phyloP scores from a whole-genome alignment of 1,139 yeast genomes.

The Casaregolazyma lundiana region DNA sequence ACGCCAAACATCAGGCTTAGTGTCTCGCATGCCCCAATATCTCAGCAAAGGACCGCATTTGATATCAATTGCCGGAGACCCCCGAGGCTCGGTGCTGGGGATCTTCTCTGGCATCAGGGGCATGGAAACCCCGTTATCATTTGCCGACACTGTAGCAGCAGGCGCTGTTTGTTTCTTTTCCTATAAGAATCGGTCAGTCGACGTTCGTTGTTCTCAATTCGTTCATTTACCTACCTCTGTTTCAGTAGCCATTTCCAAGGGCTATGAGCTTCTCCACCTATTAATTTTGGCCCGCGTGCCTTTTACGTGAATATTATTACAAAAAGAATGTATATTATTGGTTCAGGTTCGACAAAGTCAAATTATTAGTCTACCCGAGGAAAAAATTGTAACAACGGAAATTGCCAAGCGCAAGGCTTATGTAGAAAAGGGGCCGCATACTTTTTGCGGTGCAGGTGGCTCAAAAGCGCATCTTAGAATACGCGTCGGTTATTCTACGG shows the following conservation, averaged over 20 bases:
- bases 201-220: neutral
- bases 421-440: neutral
- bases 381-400: neutral
- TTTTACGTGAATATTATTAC: too few relatives aligned
- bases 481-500: neutral
- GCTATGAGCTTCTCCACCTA: too few relatives aligned
- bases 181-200: too few relatives aligned
- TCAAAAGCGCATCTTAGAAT: neutral
- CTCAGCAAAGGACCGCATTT: conserved; percentile 77
- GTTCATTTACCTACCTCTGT: neutral
- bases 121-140: conserved; percentile 3
- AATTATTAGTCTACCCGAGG: neutral
- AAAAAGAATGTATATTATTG: neutral
- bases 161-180: too few relatives aligned
- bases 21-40: conserved; percentile 56
- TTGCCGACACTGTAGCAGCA: too few relatives aligned
- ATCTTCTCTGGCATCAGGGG: conserved; percentile 7
- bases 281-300: too few relatives aligned
- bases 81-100: conserved; percentile 15
- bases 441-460: neutral
- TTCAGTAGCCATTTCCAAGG: too few relatives aligned
- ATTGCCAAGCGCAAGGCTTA: too few relatives aligned
- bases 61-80: conserved; percentile 41
- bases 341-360: neutral
- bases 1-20: conserved; percentile 48